phyloP scores from a whole-genome alignment of 306 rosid species.

The Comarum palustre region DNA sequence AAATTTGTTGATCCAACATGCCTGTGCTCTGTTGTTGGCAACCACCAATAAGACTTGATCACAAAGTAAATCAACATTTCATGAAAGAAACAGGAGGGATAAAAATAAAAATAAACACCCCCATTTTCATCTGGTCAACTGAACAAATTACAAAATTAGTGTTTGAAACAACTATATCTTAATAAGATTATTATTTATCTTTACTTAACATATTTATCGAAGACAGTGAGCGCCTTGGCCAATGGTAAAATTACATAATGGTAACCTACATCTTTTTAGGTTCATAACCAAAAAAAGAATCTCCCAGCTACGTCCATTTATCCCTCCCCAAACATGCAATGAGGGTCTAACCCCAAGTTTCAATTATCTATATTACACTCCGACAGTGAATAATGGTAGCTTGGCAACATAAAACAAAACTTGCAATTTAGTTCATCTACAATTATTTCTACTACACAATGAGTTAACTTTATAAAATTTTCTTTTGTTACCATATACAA shows the following conservation, averaged over 20 bases:
- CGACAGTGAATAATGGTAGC: background rate
- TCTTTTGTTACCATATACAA: background rate
- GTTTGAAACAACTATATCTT: conserved; percentile 18
- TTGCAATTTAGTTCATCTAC: background rate
- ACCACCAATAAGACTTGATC: conserved; percentile 24
- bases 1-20: conserved; percentile 98
- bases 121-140: conserved; percentile 17
- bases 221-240: background rate
- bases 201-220: background rate
- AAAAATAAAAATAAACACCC: conserved; percentile 16
- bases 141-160: conserved; percentile 9
- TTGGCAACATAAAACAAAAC: background rate
- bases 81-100: conserved; percentile 17
- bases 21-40: conserved; percentile 83
- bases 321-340: conserved; percentile 1
- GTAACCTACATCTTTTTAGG: background rate
- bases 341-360: background rate
- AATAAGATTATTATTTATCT: conserved; percentile 15
- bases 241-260: background rate
- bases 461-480: background rate
- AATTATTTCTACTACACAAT: background rate
- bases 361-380: background rate
- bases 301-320: background rate
- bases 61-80: conserved; percentile 24
- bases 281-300: background rate